These are phyloP conservation scores for Talaromyces sp. DNA, from an alignment of 2,329 filamentous ascomycete species.

Conservation along the genomic window DNA sequence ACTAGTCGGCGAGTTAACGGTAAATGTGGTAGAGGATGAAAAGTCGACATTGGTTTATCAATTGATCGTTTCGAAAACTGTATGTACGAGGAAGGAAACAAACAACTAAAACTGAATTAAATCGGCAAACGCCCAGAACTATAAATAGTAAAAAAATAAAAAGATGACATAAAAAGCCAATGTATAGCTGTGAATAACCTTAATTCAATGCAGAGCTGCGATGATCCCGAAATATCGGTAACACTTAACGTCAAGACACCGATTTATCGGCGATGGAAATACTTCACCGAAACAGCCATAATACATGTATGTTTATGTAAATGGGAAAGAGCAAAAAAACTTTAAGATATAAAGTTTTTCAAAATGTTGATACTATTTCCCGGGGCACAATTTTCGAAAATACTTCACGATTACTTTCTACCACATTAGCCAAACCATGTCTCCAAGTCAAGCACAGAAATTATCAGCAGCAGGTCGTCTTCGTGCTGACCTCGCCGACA, in stretches of 20 bases:
- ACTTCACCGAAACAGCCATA: not conserved
- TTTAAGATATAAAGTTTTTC: not conserved
- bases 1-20: not conserved
- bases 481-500: not conserved
- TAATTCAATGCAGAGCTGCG: not conserved
- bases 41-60: not conserved
- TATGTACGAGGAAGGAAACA: not conserved
- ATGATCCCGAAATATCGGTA: not conserved
- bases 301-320: not conserved
- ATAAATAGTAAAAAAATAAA: not conserved
- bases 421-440: not conserved
- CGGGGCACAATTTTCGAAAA: not conserved
- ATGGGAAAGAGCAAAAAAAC: not conserved
- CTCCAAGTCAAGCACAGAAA: not conserved
- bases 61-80: not conserved
- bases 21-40: not conserved
- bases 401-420: not conserved
- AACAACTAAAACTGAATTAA: not conserved
- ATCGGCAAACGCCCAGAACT: too few species aligned
- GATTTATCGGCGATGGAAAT: not conserved
- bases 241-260: not conserved
- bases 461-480: not conserved
- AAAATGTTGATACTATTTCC: not conserved
- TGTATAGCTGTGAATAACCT: not conserved
- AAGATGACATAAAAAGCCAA: not conserved